phyloP scores from a whole-genome alignment of 139 green algal species.

The Eudorina sp. region DNA sequence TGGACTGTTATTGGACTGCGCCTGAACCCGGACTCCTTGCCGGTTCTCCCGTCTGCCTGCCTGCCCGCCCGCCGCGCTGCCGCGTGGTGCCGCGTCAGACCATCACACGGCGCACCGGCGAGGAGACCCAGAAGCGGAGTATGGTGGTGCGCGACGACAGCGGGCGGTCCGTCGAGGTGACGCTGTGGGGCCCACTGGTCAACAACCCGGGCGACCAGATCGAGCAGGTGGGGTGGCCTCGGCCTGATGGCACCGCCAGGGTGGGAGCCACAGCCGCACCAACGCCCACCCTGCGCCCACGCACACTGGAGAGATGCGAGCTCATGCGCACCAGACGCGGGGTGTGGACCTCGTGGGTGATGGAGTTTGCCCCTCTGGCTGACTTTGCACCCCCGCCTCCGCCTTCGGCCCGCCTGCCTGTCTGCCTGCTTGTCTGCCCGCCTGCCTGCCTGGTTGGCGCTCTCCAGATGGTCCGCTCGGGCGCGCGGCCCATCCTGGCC shows the following conservation, averaged over 20 bases:
- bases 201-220: slow-evolving; percentile 77
- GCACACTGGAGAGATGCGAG: too few species aligned
- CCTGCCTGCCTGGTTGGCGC: neutral
- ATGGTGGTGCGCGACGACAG: slow-evolving; percentile 86
- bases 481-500: slow-evolving; percentile 83
- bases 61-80: too few species aligned
- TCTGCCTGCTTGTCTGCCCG: neutral
- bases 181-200: slow-evolving; percentile 86
- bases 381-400: too few species aligned
- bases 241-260: neutral
- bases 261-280: too few species aligned
- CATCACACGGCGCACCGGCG: slow-evolving; percentile 89
- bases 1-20: too few species aligned
- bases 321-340: too few species aligned
- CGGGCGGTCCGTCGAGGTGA: slow-evolving; percentile 88
- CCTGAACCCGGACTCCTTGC: too few species aligned
- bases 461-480: slow-evolving; percentile 28
- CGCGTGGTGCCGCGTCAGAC: slow-evolving; percentile 38
- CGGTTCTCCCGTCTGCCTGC: too few species aligned
- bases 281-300: too few species aligned
- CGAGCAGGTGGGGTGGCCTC: slow-evolving; percentile 64
- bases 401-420: too few species aligned
- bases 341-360: too few species aligned
- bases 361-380: too few species aligned
- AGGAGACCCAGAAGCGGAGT: slow-evolving; percentile 87